Conservation (phyloP, 495 filamentous ascomycete species). For the Amorphotheca resinae region DNA sequence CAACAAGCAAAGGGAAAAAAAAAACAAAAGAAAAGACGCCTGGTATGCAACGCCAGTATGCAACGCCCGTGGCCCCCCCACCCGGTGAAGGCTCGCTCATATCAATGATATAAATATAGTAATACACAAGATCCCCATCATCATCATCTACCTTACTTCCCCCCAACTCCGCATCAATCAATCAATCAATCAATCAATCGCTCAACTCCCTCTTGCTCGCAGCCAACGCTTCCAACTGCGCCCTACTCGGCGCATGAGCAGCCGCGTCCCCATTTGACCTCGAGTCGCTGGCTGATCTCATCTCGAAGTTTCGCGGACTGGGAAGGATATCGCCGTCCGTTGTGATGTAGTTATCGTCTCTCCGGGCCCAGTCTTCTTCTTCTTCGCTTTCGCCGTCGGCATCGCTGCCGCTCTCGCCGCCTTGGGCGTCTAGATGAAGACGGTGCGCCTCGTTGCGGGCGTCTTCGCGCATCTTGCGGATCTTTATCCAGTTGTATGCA, state of each 20-base stretch:
- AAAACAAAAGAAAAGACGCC: no score
- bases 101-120: no score
- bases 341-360: slow-evolving; percentile 22
- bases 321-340: slow-evolving; percentile 24
- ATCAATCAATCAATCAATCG: slow-evolving; percentile 5
- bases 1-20: no score
- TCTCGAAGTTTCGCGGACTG: slow-evolving; percentile 8
- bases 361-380: slow-evolving; percentile 22
- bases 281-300: slow-evolving; percentile 2
- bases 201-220: slow-evolving; percentile 10
- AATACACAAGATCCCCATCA: no score
- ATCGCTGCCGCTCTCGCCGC: slow-evolving; percentile 4
- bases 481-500: slow-evolving; percentile 91
- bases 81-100: no score
- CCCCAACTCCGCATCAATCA: no score
- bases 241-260: neutral
- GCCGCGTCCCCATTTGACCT: slow-evolving; percentile 1
- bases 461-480: slow-evolving; percentile 72
- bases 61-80: no score
- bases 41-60: no score
- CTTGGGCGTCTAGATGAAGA: slow-evolving; percentile 6
- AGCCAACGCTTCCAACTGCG: slow-evolving; percentile 1
- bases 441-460: slow-evolving; percentile 36
- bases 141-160: no score
- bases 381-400: slow-evolving; percentile 1